Base-by-base conservation (phyloP, 495 filamentous ascomycete species). In the Aspergillus carlsbadensis region DNA sequence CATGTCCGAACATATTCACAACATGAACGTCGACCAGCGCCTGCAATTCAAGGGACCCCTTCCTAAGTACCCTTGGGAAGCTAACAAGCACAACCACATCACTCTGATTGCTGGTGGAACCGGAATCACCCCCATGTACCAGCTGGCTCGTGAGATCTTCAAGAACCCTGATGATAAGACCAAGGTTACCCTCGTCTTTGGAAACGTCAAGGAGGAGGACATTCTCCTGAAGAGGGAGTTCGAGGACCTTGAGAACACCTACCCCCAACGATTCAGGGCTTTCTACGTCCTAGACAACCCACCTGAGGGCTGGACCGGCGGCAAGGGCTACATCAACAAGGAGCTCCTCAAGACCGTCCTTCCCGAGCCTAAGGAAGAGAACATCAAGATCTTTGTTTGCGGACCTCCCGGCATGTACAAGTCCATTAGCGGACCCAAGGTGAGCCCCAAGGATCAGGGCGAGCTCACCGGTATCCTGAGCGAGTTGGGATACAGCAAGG, bases 81-180 rank as follows among this genome's bases (percentile, higher is more conserved):
- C 89, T 58, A 98, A 98, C 80, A 97, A 96, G 86, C 94, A 98
- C 77, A 75, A 88, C 33, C 92, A 97, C 76, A 86, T 98, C 69
- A 85, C 82, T n/a, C 77, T 98, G 68, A 84, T 98, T 61, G 92
- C 94, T 10, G 94, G 95, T 65, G 94, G 94, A 60, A 98, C 94
- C 5, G 94, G 94, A 48, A 96, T 98, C 66, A 93, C 93, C 33
- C 94, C 94, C 37, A 87, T 87, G 85, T 96, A 87, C 78, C 94
- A 98, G 82, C 83, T 98, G 33, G 74, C 80, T 49, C 78, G 88
- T 17, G 78, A 86, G 45, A 96, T 98, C 78, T 94, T 96, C 85
- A 89, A 86, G 74, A 96, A 96, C 81, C 93, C 93, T 40, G 85
- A 92, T 24, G 93, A 96, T 78, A 88, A 89, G 83, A 96, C 93